phyloP scores from a whole-genome alignment of 371 early-diverging fungal species.

The Syncephalastrum sp. region DNA sequence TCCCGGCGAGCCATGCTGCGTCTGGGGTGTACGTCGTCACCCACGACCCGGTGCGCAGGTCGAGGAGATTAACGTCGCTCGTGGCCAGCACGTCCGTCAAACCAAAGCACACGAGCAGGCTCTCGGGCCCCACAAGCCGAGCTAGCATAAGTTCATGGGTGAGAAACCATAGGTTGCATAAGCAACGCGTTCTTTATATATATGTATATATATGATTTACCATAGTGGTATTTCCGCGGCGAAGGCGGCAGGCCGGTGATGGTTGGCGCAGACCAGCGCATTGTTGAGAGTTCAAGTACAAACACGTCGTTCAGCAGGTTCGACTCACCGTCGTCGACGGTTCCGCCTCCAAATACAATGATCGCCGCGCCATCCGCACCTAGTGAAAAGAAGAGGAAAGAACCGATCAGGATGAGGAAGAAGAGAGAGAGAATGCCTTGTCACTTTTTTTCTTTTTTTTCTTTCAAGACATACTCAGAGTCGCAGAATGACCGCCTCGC shows the following conservation, averaged over 20 bases:
- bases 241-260: conserved; percentile 34
- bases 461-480: conserved; percentile 30
- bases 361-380: conserved; percentile 15
- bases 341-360: conserved; percentile 41
- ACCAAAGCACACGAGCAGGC: no score
- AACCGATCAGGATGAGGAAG: no score
- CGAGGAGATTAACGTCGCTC: conserved; percentile 18
- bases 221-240: conserved; percentile 43
- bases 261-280: conserved; percentile 40
- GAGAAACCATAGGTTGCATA: no score
- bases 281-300: conserved; percentile 29
- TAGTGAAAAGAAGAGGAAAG: background rate
- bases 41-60: conserved; percentile 26
- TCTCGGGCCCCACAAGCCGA: conserved; percentile 11
- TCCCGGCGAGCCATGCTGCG: conserved; percentile 3
- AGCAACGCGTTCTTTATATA: no score
- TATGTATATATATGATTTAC: conserved; percentile 13
- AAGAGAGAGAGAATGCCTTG: no score
- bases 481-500: conserved; percentile 41
- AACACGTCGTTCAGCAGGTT: conserved; percentile 38
- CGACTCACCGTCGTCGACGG: conserved; percentile 18
- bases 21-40: conserved; percentile 27
- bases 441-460: background rate
- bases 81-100: no score
- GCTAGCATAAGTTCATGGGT: background rate